A percentile compares a stretch with the other conserved stretches of the same genome.
Evolutionary conservation across 1,139 yeast species (phyloP).

Genomic region (Citeromyces siamensis): DNA sequence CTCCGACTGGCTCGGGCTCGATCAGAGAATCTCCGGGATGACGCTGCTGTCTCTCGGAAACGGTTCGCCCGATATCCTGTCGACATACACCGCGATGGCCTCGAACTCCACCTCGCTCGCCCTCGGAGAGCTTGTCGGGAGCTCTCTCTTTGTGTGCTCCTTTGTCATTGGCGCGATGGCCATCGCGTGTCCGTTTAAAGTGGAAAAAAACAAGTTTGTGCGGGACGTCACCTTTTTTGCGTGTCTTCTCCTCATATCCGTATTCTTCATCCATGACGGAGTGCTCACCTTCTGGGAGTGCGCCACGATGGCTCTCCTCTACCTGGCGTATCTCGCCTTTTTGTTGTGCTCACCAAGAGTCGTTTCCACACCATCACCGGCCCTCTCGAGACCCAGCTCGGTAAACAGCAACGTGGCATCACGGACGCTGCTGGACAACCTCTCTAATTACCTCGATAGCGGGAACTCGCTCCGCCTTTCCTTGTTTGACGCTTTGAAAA

Average conservation of each 20-base stretch:
- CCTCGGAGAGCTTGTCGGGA: slow-evolving; percentile 79
- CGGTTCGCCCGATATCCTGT: slow-evolving; percentile 82
- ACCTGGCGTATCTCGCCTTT: slow-evolving; percentile 24
- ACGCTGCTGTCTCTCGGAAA: slow-evolving; percentile 86
- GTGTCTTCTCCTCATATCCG: slow-evolving; percentile 24
- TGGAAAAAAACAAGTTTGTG: slow-evolving; percentile 26
- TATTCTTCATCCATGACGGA: slow-evolving; percentile 36
- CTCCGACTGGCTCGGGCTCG: slow-evolving; percentile 44
- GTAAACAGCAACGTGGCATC: not conserved
- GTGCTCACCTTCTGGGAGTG: slow-evolving; percentile 34
- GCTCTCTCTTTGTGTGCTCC: slow-evolving; percentile 67
- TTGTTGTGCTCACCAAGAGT: slow-evolving; percentile 12
- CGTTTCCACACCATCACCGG: not conserved
- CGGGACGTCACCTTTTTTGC: slow-evolving; percentile 25
- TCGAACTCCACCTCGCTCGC: slow-evolving; percentile 65
- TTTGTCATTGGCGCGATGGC: slow-evolving; percentile 72
- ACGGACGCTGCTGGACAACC: not conserved
- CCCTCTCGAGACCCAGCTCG: not conserved
- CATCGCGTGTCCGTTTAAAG: slow-evolving; percentile 51
- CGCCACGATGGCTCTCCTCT: slow-evolving; percentile 26
- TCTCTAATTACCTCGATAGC: not conserved
- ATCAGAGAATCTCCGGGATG: slow-evolving; percentile 77
- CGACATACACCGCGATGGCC: slow-evolving; percentile 73
- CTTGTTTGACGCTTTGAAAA: slow-evolving; percentile 3
- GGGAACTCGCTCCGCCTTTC: slow-evolving; percentile 2